phyloP scores from a whole-genome alignment of 257 asterid genomes.

The Plantago ovata region DNA sequence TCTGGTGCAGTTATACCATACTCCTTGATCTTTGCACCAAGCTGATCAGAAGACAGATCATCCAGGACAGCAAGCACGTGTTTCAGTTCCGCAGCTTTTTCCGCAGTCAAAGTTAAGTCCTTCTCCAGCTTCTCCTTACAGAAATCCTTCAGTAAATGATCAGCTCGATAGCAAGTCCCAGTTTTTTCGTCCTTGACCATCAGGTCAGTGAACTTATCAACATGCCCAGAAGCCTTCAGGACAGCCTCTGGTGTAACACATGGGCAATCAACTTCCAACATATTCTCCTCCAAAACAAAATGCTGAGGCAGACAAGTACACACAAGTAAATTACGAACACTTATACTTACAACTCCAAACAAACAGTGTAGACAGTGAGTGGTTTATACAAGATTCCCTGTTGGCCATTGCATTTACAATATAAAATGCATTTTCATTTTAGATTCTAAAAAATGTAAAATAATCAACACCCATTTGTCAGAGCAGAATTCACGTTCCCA shows the following conservation, averaged over 20 bases:
- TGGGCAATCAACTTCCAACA: slow-evolving; percentile 84
- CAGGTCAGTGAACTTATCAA: slow-evolving; percentile 83
- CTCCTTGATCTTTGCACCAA: slow-evolving; percentile 67
- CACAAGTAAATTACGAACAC: not conserved
- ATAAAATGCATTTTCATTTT: too few relatives aligned
- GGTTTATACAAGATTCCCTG: not conserved
- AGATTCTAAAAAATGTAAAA: too few relatives aligned
- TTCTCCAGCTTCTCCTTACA: slow-evolving; percentile 81
- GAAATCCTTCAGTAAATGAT: slow-evolving; percentile 69
- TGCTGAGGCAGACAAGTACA: slow-evolving; percentile 42
- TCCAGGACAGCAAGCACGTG: slow-evolving; percentile 75
- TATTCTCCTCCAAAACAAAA: slow-evolving; percentile 71
- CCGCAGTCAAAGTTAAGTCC: slow-evolving; percentile 46
- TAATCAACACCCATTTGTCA: too few relatives aligned
- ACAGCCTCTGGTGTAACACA: slow-evolving; percentile 80
- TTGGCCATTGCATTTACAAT: not conserved
- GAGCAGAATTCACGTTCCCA: too few relatives aligned
- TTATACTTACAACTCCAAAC: not conserved
- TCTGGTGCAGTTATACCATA: slow-evolving; percentile 79
- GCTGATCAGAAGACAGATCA: slow-evolving; percentile 62
- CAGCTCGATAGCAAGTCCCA: slow-evolving; percentile 70
- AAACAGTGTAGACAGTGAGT: not conserved
- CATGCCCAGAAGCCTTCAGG: slow-evolving; percentile 86
- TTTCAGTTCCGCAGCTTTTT: slow-evolving; percentile 44
- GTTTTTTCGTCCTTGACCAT: slow-evolving; percentile 82